Evolutionary conservation across 2,329 filamentous ascomycete genomes (phyloP), one percentile per base, ranked within the genome.

Genomic region (Sclerotinia trifoliorum): DNA sequence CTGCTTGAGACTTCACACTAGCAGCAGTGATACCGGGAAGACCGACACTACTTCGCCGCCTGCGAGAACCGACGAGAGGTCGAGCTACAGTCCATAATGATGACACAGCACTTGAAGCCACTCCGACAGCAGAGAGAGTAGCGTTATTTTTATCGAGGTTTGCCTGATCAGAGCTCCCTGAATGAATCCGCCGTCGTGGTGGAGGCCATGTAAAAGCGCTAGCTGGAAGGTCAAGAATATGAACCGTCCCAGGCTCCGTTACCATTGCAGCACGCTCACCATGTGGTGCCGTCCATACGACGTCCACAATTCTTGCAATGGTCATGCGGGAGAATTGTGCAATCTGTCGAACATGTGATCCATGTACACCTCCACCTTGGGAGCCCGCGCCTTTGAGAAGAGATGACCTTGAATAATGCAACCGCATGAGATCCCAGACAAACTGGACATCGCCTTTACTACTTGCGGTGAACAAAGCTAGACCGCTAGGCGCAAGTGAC

Each of bases 221-320:
- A 57, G 87, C 84, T 11, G 93, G 93, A 79, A 98, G 86, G 73
- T 97, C 92, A 72, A 97, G 89, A 55, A 98, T 86, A 79, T 99
- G 95, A 15, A 97, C 89, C 11, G 95, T 99, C n/a, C 94, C 93
- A 73, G 94, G 91, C 75, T 96, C 93, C 0, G 95, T 98, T 35
- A 97, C 88, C 80, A 99, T 89, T 1, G 94, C 94, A 51, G 96
- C 81, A 69, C 91, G 89, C 76, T 96, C 92, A 29, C 92, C 92
- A 67, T 89, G 89, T 4, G 92, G 92, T 66, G 87, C 85, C 1
- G 90, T 90, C 95, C 95, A 99, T 3, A 89, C 88, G 54, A 97
- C 91, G 75, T 97, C 94, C 29, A 97, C 86, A 67, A 98, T 92
- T 66, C 92, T 91, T 3, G 95, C 93, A 61, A 94, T 90, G 2